These are phyloP conservation scores for Poa pratensis DNA, from an alignment of 176 grass and related monocot genomes.

Conservation along the genomic window DNA sequence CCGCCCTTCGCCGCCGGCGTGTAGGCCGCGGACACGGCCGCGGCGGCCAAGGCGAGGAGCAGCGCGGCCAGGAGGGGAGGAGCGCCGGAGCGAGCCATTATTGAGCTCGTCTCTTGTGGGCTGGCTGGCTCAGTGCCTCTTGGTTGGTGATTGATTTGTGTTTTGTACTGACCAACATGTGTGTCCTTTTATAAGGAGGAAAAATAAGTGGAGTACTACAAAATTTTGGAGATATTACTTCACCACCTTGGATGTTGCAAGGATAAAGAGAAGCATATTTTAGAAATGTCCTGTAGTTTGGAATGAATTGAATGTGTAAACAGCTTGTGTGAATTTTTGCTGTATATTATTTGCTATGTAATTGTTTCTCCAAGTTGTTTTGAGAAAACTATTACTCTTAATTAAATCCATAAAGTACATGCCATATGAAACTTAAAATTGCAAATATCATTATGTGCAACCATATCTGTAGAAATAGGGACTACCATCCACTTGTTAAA, in stretches of 20 bases:
- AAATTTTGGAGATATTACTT: not conserved
- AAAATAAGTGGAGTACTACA: no score
- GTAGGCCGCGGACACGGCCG: not conserved
- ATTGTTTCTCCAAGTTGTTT: not conserved
- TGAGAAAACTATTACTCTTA: not conserved
- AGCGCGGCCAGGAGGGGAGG: slow-evolving; percentile 26
- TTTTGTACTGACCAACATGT: slow-evolving; percentile 30
- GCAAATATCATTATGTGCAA: not conserved
- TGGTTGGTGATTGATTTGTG: slow-evolving; percentile 14
- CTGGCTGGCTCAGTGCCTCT: not conserved
- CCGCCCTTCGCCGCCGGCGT: not conserved
- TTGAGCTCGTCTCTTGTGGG: not conserved
- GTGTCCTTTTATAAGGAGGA: slow-evolving; percentile 36
- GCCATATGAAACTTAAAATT: not conserved
- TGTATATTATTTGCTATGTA: not conserved
- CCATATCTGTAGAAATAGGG: not conserved
- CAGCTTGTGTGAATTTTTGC: no score
- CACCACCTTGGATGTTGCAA: slow-evolving; percentile 31
- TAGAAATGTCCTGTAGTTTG: slow-evolving; percentile 12
- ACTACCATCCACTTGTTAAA: not conserved
- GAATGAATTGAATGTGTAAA: not conserved
- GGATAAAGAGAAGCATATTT: slow-evolving; percentile 38
- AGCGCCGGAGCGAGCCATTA: slow-evolving; percentile 29
- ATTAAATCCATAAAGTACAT: not conserved
- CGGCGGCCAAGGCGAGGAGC: slow-evolving; percentile 26